phyloP scores from a whole-genome alignment of 148 eudicot species.

The Chenopodium formosanum region DNA sequence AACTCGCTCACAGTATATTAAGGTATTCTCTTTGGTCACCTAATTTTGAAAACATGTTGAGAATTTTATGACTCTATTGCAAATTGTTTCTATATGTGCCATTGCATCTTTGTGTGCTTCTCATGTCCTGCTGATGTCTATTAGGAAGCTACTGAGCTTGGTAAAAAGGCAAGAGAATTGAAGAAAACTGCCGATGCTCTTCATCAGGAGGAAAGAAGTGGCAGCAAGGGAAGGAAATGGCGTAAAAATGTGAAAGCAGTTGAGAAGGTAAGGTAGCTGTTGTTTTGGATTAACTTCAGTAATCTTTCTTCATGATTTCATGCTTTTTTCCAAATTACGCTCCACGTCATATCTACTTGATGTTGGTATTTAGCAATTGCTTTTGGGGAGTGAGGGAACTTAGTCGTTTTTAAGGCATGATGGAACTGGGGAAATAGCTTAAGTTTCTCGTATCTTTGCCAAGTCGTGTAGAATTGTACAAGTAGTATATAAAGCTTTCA shows the following conservation, averaged over 20 bases:
- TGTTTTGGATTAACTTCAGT: conserved; percentile 8
- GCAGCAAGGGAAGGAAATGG: conserved; percentile 94
- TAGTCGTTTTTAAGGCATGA: background rate
- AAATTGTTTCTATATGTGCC: background rate
- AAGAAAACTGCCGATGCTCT: conserved; percentile 93
- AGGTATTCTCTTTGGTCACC: conserved; percentile 44
- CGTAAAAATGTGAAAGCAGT: conserved; percentile 94
- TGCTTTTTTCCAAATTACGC: background rate
- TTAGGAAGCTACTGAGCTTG: conserved; percentile 98
- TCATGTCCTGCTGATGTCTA: conserved; percentile 16
- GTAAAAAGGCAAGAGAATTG: conserved; percentile 88
- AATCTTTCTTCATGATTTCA: background rate
- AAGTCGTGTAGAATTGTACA: background rate
- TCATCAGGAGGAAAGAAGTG: conserved; percentile 92
- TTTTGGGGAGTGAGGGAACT: background rate
- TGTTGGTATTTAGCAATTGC: background rate
- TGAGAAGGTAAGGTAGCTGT: conserved; percentile 59
- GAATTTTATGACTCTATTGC: conserved; percentile 5
- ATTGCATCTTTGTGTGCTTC: conserved; percentile 1
- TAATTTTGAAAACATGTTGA: conserved; percentile 4
- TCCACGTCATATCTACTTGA: background rate
- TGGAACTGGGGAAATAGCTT: background rate
- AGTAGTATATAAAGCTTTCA: background rate
- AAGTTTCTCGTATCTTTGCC: background rate
- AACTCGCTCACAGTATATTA: conserved; percentile 97